Evolutionary conservation across 2,329 filamentous ascomycete species (phyloP).

Genomic region (Ophiognomonia clavigignenti-juglandacearum): DNA sequence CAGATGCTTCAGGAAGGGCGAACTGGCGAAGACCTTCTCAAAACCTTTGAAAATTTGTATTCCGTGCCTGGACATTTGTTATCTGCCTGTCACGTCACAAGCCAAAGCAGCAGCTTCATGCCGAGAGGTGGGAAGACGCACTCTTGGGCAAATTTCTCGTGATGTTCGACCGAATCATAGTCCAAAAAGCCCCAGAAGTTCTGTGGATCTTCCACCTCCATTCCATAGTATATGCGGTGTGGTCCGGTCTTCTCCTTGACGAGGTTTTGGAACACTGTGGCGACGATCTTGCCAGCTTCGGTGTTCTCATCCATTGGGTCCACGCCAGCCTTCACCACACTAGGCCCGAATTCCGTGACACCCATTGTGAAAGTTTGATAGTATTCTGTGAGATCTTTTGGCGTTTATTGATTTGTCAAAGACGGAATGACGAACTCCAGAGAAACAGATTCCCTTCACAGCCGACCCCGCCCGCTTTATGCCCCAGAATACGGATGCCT

Average conservation of each 20-base stretch:
- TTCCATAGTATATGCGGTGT: conserved; percentile 18
- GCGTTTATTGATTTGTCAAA: too few species aligned
- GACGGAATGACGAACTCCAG: too few species aligned
- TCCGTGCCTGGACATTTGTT: conserved; percentile 14
- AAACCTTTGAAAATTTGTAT: conserved; percentile 18
- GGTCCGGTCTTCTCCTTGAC: conserved; percentile 18
- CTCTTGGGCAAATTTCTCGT: conserved; percentile 19
- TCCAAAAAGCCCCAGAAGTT: conserved; percentile 23
- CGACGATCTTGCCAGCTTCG: conserved; percentile 16
- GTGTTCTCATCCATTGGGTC: conserved; percentile 18
- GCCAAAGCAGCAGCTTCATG: not conserved
- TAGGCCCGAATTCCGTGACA: conserved; percentile 20
- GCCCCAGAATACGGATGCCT: too few species aligned
- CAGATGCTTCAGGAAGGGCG: conserved; percentile 21
- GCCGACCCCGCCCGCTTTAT: too few species aligned
- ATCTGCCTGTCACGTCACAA: not conserved
- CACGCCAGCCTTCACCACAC: conserved; percentile 19
- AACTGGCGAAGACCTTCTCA: conserved; percentile 16
- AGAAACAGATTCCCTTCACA: too few species aligned
- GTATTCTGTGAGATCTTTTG: not conserved
- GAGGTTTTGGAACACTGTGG: conserved; percentile 12
- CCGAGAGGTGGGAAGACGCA: conserved; percentile 5
- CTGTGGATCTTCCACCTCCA: conserved; percentile 19
- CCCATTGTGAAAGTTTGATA: conserved; percentile 4
- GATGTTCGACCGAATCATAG: conserved; percentile 22